phyloP scores from a whole-genome alignment of 352 stramenopile species.

The Phytophthora meadii region DNA sequence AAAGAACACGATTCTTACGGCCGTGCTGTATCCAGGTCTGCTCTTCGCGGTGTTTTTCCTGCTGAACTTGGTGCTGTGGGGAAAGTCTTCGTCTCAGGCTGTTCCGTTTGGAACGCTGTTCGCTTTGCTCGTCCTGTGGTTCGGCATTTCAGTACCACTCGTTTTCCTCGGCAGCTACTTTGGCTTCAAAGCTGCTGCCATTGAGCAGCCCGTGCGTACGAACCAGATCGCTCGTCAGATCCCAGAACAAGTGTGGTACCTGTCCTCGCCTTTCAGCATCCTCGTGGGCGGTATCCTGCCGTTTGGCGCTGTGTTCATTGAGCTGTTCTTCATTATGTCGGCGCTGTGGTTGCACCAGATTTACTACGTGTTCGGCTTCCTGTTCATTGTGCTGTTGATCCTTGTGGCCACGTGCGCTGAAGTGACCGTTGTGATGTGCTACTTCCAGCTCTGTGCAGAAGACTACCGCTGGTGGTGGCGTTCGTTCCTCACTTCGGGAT shows the following conservation, averaged over 20 bases:
- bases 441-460: slow-evolving; percentile 99
- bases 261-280: slow-evolving; percentile 94
- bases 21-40: slow-evolving; percentile 93
- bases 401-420: slow-evolving; percentile 98
- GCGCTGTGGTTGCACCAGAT: slow-evolving; percentile 99
- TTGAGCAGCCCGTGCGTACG: slow-evolving; percentile 90
- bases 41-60: slow-evolving; percentile 96
- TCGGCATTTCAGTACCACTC: slow-evolving; percentile 97
- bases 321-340: slow-evolving; percentile 99
- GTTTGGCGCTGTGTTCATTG: slow-evolving; percentile 99
- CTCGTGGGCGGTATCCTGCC: slow-evolving; percentile 98
- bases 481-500: slow-evolving; percentile 96
- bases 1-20: slow-evolving; percentile 96
- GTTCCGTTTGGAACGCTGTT: slow-evolving; percentile 98
- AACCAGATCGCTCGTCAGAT: slow-evolving; percentile 93
- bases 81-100: slow-evolving; percentile 84
- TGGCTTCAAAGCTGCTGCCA: slow-evolving; percentile 89
- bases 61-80: slow-evolving; percentile 96
- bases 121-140: slow-evolving; percentile 97
- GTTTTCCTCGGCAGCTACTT: slow-evolving; percentile 99
- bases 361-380: slow-evolving; percentile 99
- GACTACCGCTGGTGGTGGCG: slow-evolving; percentile 99
- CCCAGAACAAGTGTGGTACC: slow-evolving; percentile 96
- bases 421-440: slow-evolving; percentile 99
- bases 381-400: slow-evolving; percentile 99